phyloP scores from a whole-genome alignment of 73 alveolate species.

The Stentor roeselii region DNA sequence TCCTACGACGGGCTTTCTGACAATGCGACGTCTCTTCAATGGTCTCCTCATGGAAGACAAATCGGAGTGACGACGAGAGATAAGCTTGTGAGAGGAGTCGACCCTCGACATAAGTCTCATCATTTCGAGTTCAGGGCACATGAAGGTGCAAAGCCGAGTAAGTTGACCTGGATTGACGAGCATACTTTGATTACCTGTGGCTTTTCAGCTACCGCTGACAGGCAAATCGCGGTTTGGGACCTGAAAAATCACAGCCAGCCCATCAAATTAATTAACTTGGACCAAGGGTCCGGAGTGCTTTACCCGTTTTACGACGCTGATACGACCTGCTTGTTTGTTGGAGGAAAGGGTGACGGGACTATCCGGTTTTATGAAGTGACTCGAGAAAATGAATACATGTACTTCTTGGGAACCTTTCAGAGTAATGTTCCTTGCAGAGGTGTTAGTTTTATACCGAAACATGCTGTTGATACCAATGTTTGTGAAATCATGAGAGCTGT shows the following conservation, averaged over 20 bases:
- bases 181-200: slow-evolving; percentile 73
- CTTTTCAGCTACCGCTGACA: slow-evolving; percentile 62
- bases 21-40: slow-evolving; percentile 64
- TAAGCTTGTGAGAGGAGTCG: slow-evolving; percentile 71
- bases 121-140: slow-evolving; percentile 64
- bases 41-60: slow-evolving; percentile 86
- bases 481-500: slow-evolving; percentile 72
- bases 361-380: slow-evolving; percentile 65
- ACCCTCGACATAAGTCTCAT: slow-evolving; percentile 79
- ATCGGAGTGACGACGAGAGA: slow-evolving; percentile 81
- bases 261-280: slow-evolving; percentile 52
- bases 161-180: slow-evolving; percentile 78
- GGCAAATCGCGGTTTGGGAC: slow-evolving; percentile 92
- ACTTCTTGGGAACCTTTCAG: slow-evolving; percentile 40
- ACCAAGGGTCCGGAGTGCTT: slow-evolving; percentile 74
- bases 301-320: slow-evolving; percentile 84
- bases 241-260: slow-evolving; percentile 67
- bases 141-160: slow-evolving; percentile 84
- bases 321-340: slow-evolving; percentile 55
- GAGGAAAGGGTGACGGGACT: slow-evolving; percentile 87
- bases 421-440: slow-evolving; percentile 64
- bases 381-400: slow-evolving; percentile 57
- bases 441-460: slow-evolving; percentile 74
- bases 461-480: slow-evolving; percentile 48
- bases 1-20: slow-evolving; percentile 36